Conservation (phyloP, 2,329 filamentous ascomycete species). For the Alternaria sp. region DNA sequence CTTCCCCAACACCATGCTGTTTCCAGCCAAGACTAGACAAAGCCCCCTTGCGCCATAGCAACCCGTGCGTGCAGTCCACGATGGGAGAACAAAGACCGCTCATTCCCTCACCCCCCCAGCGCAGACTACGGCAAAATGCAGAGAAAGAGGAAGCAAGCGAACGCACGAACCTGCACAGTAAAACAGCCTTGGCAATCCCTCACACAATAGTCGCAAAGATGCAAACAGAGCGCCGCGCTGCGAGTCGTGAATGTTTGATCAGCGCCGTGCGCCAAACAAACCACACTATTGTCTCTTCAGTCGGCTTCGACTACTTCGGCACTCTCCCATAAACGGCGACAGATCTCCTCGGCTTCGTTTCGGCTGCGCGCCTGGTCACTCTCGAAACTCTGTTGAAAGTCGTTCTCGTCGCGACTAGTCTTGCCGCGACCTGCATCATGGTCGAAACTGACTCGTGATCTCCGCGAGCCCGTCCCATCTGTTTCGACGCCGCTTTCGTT, state of each 20-base stretch:
- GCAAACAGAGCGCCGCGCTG: neutral
- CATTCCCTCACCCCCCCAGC: neutral
- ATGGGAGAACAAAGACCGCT: neutral
- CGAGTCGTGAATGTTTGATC: constrained; percentile 11
- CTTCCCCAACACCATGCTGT: neutral
- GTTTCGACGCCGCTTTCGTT: constrained; percentile 35
- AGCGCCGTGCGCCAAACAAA: neutral
- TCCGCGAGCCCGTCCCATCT: constrained; percentile 31
- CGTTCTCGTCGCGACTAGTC: constrained; percentile 28
- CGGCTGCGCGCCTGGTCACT: constrained; percentile 33
- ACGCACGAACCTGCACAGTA: constrained; percentile 9
- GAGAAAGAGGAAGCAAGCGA: constrained; percentile 1
- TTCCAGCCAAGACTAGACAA: constrained; percentile 1
- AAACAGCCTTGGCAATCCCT: neutral
- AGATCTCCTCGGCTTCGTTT: constrained; percentile 49
- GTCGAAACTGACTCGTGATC: constrained; percentile 40
- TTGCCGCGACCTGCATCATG: constrained; percentile 18
- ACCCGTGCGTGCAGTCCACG: neutral
- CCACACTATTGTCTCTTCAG: constrained; percentile 24
- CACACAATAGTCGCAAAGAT: constrained; percentile 8
- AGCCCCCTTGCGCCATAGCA: neutral
- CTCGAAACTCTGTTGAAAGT: constrained; percentile 37
- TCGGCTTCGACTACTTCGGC: constrained; percentile 45
- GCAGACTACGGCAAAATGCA: neutral
- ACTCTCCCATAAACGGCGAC: constrained; percentile 50